phyloP scores from a whole-genome alignment of 2,329 filamentous ascomycete genomes.

The Pseudogymnoascus sp. region DNA sequence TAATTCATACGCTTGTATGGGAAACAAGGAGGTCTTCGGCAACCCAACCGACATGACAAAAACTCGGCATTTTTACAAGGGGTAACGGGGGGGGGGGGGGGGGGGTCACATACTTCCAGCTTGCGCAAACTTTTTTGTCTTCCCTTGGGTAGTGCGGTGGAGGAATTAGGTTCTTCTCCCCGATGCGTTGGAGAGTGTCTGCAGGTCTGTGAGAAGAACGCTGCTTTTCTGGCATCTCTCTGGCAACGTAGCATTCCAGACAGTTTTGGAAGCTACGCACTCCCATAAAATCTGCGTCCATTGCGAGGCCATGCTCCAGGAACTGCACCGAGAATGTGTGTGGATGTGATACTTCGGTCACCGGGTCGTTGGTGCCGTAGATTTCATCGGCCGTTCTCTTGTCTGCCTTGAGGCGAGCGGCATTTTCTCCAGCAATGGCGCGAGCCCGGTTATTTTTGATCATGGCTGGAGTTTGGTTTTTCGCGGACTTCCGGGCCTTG shows the following conservation, averaged over 20 bases:
- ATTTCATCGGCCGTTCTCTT: not conserved
- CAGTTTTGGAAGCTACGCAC: constrained; percentile 1
- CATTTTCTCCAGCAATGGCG: not conserved
- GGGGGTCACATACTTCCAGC: not conserved
- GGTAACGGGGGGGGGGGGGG: not conserved
- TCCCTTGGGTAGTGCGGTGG: not conserved
- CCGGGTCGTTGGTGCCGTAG: not conserved
- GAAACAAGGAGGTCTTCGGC: not conserved
- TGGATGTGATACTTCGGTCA: not conserved
- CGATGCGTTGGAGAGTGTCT: not conserved
- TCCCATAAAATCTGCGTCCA: not conserved
- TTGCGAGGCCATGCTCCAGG: not conserved
- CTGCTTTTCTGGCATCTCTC: not conserved
- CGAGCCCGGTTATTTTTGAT: not conserved
- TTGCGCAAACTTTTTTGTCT: not conserved
- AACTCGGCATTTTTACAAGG: not conserved
- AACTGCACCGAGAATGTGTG: not conserved
- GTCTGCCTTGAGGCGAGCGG: not conserved
- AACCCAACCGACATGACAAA: not conserved
- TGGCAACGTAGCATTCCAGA: not conserved
- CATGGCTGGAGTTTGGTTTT: not conserved
- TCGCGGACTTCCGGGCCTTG: not conserved
- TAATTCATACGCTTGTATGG: not conserved
- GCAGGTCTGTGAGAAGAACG: not conserved
- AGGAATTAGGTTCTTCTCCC: constrained; percentile 2